Base-by-base conservation (phyloP, 345 rosid genomes). In the Populus ilicifolia region DNA sequence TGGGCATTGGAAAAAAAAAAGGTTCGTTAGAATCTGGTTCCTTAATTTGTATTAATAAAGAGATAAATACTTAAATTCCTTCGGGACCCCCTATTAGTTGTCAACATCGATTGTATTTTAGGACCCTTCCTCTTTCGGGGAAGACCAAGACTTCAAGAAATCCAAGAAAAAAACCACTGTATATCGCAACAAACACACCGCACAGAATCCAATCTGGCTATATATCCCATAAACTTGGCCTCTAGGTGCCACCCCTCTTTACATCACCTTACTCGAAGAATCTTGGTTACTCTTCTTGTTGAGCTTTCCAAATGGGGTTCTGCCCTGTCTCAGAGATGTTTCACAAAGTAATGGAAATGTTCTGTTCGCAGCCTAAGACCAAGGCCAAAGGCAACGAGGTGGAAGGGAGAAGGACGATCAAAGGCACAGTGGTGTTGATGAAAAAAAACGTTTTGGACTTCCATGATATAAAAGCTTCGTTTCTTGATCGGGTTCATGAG, bases 401-500 rank as follows among this genome's bases (percentile, higher is more conserved):
- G 71, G 76, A 41, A 54, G 82, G 44, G 46, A 73, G 10, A 43
- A 68, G 62, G 85, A 89, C 83, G 86, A 84, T 91, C 59, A 73
- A 75, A 61, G 96, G 92, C 70, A 85, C 81, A 59, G 90, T 90
- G 4, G 80, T 88, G 62, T 80, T 91, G 73, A 93, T 93, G 97
- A 91, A 90, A 85, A 93, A 91, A 84, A 91, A 93, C 64, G 71
- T 89, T 54, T 68, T 93, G 65, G 97, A 93, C 78, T 80, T 93
- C 71, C 75, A 70, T 72, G 96, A 93, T 73, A 52, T 83, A n/a
- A 82, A 83, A 71, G 92, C 97, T 78, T 93, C 96, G 16, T 63
- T 84, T 71, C 85, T 91, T 14, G 97, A 91, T 70, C 88, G 94
- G 33, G 30, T 93, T 74, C 85, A 87, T 76, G 97, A 93, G 83